phyloP scores from a whole-genome alignment of 176 grass and related monocot species.

The Otatea glauca region DNA sequence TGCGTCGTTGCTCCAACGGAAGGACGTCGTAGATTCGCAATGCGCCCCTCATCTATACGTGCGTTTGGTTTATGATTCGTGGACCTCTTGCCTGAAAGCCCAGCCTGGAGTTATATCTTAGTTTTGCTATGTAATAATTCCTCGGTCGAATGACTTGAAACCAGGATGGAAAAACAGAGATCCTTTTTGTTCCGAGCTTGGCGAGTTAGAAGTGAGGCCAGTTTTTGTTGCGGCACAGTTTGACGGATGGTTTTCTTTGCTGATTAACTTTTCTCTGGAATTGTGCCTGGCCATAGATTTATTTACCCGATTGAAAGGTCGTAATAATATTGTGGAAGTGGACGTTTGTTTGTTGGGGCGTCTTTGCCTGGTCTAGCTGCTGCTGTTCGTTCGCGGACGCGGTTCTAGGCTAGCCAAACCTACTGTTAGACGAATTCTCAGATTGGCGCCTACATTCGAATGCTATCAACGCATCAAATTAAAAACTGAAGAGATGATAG shows the following conservation, averaged over 20 bases:
- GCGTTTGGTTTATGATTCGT: slow-evolving; percentile 37
- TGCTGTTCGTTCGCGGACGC: too few relatives aligned
- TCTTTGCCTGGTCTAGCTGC: too few relatives aligned
- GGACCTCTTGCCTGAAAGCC: slow-evolving; percentile 16
- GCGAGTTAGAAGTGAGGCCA: background rate
- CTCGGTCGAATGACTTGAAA: slow-evolving; percentile 27
- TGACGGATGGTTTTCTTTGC: background rate
- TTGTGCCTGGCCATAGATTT: background rate
- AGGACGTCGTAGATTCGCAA: slow-evolving; percentile 7
- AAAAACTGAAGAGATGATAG: too few relatives aligned
- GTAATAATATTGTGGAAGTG: too few relatives aligned
- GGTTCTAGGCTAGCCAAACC: too few relatives aligned
- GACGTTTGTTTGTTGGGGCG: too few relatives aligned
- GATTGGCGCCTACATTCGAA: too few relatives aligned
- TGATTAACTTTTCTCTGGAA: background rate
- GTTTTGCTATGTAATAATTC: slow-evolving; percentile 46
- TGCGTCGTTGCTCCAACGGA: background rate
- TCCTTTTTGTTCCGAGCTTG: background rate
- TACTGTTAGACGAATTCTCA: too few relatives aligned
- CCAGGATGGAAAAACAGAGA: background rate
- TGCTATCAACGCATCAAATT: too few relatives aligned
- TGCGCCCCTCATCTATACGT: background rate
- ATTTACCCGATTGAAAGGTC: background rate
- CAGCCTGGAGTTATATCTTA: background rate
- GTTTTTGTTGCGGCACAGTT: background rate